These are phyloP conservation scores for Collariella sp. DNA, from an alignment of 495 filamentous ascomycete species.

Conservation along the genomic window DNA sequence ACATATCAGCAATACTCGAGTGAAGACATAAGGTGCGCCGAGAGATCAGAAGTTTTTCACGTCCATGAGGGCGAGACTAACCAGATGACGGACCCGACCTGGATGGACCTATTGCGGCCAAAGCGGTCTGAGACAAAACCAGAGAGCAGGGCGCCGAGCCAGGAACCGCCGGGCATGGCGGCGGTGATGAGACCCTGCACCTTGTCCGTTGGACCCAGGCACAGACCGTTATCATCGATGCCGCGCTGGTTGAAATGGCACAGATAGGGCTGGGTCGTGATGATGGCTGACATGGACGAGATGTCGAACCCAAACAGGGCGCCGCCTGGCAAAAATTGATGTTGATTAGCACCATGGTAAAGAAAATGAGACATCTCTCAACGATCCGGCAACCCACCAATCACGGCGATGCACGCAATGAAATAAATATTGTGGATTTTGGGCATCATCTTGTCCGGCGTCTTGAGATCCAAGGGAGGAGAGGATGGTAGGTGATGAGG, in stretches of 20 bases:
- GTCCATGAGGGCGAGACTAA: conserved; percentile 22
- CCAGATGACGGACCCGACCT: conserved; percentile 56
- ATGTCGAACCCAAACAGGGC: conserved; percentile 65
- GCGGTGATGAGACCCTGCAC: conserved; percentile 56
- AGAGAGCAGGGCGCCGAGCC: conserved; percentile 60
- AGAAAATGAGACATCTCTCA: no score
- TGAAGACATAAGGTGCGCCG: background rate
- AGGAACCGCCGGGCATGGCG: conserved; percentile 68
- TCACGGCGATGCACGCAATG: conserved; percentile 66
- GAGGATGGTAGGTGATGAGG: background rate
- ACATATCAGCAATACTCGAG: background rate
- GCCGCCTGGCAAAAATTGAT: conserved; percentile 45
- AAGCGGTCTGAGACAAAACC: conserved; percentile 58
- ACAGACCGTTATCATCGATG: conserved; percentile 30
- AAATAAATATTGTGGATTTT: conserved; percentile 62
- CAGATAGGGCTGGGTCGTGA: conserved; percentile 51
- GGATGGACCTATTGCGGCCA: conserved; percentile 60
- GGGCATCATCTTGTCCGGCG: conserved; percentile 28
- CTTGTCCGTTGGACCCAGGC: conserved; percentile 40
- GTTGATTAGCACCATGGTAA: background rate
- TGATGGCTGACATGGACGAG: conserved; percentile 68
- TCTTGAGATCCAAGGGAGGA: background rate
- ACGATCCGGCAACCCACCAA: conserved; percentile 30
- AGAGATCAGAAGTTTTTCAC: background rate
- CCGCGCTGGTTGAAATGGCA: conserved; percentile 54